These are phyloP conservation scores for Penicillium palitans DNA, from an alignment of 2,329 filamentous ascomycete species.

Conservation along the genomic window DNA sequence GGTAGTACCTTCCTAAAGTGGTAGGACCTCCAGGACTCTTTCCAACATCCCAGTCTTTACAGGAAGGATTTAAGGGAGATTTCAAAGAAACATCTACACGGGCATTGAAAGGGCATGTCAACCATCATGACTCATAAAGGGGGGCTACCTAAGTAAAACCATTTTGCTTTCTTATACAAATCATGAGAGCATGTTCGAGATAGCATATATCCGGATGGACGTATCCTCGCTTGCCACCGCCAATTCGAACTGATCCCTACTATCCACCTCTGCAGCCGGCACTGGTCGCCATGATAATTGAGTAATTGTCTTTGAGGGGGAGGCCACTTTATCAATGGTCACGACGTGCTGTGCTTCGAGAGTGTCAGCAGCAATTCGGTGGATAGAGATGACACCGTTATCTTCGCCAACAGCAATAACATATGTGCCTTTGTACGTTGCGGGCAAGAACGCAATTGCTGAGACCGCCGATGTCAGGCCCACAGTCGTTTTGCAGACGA, in stretches of 20 bases:
- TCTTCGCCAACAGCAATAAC: slow-evolving; percentile 51
- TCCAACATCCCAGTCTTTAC: not conserved
- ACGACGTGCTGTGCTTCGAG: slow-evolving; percentile 33
- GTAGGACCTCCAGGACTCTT: not conserved
- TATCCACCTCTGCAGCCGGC: slow-evolving; percentile 12
- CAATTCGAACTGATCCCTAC: slow-evolving; percentile 33
- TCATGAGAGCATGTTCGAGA: slow-evolving; percentile 34
- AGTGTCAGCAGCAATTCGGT: slow-evolving; percentile 37
- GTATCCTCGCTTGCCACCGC: slow-evolving; percentile 50
- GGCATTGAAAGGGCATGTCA: not conserved
- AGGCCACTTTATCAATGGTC: slow-evolving; percentile 43
- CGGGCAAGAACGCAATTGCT: slow-evolving; percentile 65
- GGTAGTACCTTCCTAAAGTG: not conserved
- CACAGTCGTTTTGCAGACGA: slow-evolving; percentile 57
- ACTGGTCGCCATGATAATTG: slow-evolving; percentile 69
- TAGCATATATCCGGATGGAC: slow-evolving; percentile 43
- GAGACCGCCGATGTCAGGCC: slow-evolving; percentile 64
- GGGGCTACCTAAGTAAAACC: not conserved
- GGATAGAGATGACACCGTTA: slow-evolving; percentile 47
- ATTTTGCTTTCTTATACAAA: slow-evolving; percentile 19
- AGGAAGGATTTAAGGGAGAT: not conserved
- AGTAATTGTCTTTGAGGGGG: slow-evolving; percentile 64
- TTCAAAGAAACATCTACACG: not conserved
- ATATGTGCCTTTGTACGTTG: slow-evolving; percentile 29
- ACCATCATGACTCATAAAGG: slow-evolving; percentile 14